Conservation (phyloP, 768 basidiomycete species). For the Gyrodon lividus region DNA sequence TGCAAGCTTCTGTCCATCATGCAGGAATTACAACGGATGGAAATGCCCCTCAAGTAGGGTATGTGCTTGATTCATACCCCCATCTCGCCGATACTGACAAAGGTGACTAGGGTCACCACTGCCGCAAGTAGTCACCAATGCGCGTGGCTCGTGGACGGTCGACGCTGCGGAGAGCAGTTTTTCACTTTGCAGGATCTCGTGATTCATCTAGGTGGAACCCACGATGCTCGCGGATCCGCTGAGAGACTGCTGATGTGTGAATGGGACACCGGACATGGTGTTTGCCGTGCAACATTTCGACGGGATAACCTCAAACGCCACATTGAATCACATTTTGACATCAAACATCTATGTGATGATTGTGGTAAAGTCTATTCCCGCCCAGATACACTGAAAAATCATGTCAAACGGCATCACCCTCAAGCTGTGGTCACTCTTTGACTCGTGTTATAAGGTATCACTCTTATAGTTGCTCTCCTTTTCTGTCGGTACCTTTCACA, state of each 20-base stretch:
- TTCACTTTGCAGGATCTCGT: neutral
- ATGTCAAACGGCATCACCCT: too few species aligned
- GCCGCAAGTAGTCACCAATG: neutral
- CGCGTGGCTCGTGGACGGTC: neutral
- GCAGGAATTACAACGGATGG: neutral
- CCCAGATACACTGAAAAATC: neutral
- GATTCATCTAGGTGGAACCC: neutral
- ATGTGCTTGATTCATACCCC: neutral
- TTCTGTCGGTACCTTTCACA: too few species aligned
- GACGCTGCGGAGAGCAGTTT: neutral
- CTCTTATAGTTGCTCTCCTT: too few species aligned
- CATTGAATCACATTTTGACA: neutral
- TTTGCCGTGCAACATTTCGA: neutral
- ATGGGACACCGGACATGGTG: neutral
- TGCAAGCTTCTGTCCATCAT: too few species aligned
- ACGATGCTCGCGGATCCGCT: neutral
- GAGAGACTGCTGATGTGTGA: neutral
- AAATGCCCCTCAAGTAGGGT: neutral
- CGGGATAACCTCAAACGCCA: slow-evolving; percentile 6
- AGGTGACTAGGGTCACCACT: neutral
- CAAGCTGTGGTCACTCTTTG: too few species aligned
- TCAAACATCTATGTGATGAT: neutral
- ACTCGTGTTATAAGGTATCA: too few species aligned
- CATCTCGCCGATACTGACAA: neutral
- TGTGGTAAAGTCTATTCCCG: neutral